phyloP scores from a whole-genome alignment of 805 yeast genomes.

The Cyberlindnera xylosilytica region DNA sequence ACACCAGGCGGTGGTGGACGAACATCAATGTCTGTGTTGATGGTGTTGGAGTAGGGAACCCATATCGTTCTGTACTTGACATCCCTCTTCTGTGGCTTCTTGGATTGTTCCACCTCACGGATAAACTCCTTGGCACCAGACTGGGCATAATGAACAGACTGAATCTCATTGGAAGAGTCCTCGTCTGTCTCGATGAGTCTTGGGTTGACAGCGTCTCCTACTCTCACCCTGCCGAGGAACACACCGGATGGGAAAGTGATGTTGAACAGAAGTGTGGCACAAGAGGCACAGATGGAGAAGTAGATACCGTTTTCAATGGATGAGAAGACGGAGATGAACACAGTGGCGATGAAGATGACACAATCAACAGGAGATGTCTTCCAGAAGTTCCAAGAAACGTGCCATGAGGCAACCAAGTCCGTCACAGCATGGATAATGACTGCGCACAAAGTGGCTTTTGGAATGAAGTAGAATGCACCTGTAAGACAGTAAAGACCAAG shows the following conservation, averaged over 20 bases:
- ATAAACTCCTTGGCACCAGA: conserved; percentile 1
- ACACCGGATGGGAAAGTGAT: conserved; percentile 78
- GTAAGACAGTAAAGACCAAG: conserved; percentile 85
- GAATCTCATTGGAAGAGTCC: conserved; percentile 9
- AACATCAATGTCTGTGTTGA: conserved; percentile 57
- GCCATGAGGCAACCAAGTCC: conserved; percentile 72
- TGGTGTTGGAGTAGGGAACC: conserved; percentile 56
- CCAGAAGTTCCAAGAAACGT: conserved; percentile 68
- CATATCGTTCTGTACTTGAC: conserved; percentile 56
- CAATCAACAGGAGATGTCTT: conserved; percentile 52
- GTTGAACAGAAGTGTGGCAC: conserved; percentile 68
- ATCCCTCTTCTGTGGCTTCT: conserved; percentile 8
- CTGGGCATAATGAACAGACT: conserved; percentile 9
- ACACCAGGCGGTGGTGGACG: conserved; percentile 89
- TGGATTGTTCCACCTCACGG: conserved; percentile 14
- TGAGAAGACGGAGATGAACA: conserved; percentile 26
- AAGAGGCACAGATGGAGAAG: conserved; percentile 84
- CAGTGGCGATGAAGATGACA: conserved; percentile 24
- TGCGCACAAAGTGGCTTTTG: conserved; percentile 84
- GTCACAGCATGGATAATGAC: conserved; percentile 92
- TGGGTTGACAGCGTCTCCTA: conserved; percentile 71
- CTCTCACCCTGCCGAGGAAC: conserved; percentile 74
- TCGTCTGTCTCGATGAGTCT: conserved; percentile 31
- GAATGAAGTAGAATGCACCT: conserved; percentile 80
- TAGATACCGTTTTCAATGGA: conserved; percentile 87